A percentile compares a stretch with the other conserved stretches of the same genome.
Evolutionary conservation across 1,284 basidiomycete genomes (phyloP).

Genomic region (Wolfiporia cocos): DNA sequence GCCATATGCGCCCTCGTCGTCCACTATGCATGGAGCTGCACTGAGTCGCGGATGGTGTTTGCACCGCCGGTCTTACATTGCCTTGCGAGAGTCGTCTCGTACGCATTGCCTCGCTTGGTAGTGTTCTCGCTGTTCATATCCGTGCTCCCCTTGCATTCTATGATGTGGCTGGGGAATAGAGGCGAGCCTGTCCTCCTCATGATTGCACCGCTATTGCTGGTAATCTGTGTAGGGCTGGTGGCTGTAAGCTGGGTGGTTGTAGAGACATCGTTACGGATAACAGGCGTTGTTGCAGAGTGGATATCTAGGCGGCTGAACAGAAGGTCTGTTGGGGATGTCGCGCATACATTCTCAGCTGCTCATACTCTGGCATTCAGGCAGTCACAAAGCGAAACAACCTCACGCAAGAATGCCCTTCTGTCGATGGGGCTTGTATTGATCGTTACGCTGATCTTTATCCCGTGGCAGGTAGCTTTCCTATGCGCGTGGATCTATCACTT

Average conservation of each 20-base stretch:
- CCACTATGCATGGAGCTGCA: slow-evolving; percentile 42
- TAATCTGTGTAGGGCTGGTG: slow-evolving; percentile 55
- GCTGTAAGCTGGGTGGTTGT: slow-evolving; percentile 45
- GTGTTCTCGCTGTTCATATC: slow-evolving; percentile 38
- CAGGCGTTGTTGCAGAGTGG: no score
- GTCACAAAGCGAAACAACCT: slow-evolving; percentile 29
- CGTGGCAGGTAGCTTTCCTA: slow-evolving; percentile 88
- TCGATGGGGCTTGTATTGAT: slow-evolving; percentile 60
- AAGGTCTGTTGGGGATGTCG: no score
- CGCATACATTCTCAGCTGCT: no score
- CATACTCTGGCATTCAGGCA: no score
- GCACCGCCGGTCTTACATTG: slow-evolving; percentile 18
- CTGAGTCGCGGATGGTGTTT: slow-evolving; percentile 25
- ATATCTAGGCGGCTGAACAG: no score
- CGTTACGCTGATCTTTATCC: slow-evolving; percentile 69
- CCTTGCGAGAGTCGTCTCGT: slow-evolving; percentile 35
- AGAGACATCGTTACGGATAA: not conserved
- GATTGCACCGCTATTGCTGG: slow-evolving; percentile 50
- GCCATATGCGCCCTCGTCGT: slow-evolving; percentile 56
- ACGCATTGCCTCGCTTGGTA: slow-evolving; percentile 37
- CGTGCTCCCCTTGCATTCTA: slow-evolving; percentile 48
- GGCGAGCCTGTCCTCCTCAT: slow-evolving; percentile 43
- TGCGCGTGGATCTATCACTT: slow-evolving; percentile 77
- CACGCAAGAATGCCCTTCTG: slow-evolving; percentile 38
- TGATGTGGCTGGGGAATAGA: slow-evolving; percentile 51